Base-by-base conservation (phyloP, 768 basidiomycete genomes). In the Suillus paluster region DNA sequence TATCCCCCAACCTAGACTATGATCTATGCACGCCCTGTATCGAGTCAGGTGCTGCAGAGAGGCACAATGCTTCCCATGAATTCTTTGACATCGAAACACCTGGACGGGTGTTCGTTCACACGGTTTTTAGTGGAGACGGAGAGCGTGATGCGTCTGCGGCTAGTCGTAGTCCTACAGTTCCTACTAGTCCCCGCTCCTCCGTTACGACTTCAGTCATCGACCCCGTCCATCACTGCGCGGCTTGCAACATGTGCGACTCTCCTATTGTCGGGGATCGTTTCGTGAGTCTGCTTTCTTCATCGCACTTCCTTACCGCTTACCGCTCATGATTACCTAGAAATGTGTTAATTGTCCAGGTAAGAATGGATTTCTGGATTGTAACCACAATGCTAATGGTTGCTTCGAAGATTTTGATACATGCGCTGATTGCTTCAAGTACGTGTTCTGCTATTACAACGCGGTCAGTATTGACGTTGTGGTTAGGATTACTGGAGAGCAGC, bases 191-290 rank as follows among this genome's bases (percentile, higher is more conserved):
- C 27, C 21, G 19, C 5, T 44, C 57, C 14, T 46, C 45, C 21
- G 9, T 33, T 12, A 41, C 48, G 30, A 21, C 50, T 27, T 53
- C 2, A 45, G 8, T 4, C 11, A 48, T 23, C 17, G 46, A 61
- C 46, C 75, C 73, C 27, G 77, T 77, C n/a, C 67, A 76, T 30
- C 94, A 95, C 70, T 71, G 75, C 63, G 91, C 92, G 7, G 82
- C 73, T 11, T 96, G 94, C 75, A 84, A 95, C 71, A 70, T 94
- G 27, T 96, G 94, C 67, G 86, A 90, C 64, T 87, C 86, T 1
- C 73, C 79, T 3, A 91, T 96, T 66, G 66, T 74, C 30, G 94
- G 94, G 2, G 78, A 80, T 49, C 86, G 94, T 49, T 95, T 85
- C 78, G 91, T 94, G 69, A 75, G 90, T 66, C 19, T 54, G 9